Evolutionary conservation across 2,329 filamentous ascomycete genomes (phyloP), one percentile per base, ranked within the genome.

Genomic region (Colletotrichum sp.): DNA sequence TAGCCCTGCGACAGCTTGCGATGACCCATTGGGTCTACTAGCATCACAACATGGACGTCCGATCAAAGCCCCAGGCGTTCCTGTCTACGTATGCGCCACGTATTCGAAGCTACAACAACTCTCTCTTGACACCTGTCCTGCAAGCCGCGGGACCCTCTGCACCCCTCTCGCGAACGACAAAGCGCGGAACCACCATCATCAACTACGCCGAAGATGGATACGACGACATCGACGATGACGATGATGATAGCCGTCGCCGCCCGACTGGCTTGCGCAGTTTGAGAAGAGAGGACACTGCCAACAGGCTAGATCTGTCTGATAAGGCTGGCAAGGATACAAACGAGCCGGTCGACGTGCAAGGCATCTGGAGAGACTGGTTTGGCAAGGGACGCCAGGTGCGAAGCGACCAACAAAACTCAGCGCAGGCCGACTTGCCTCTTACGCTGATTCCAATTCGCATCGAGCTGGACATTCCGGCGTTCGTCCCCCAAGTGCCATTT

Each of bases 181-280:
- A 99, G 88, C 94, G 97, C 85, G 97, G 97, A 74, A 98, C 97
- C 3, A 97, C 95, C 39, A 95, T 96, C 78, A 97, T 98, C 86
- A 99, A 98, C 87, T 99, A 99, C 83, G 96, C 97, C 28, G 97
- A 99, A 83, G 96, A 98, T 83, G 96, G 96, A 63, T 98, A 94
- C 82, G 96, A 98, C 79, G 96, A 96, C 81, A 85, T 91, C 73
- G 91, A 92, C 48, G 91, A 93, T 72, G 94, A 95, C 77, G 93
- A 94, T 66, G 94, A 95, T 77, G 94, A 95, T 71, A 89, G 91
- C 75, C 91, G 95, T 78, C 93, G 96, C 78, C 93, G 93, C 3
- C 94, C 95, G 15, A 98, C 96, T 1, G 96, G 96, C 7, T 84
- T 98, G 84, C 93, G 96, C 80, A 98, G 94, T 81, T 85, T 96